Base-by-base conservation (phyloP, 345 rosid genomes). In the Populus tremula region DNA sequence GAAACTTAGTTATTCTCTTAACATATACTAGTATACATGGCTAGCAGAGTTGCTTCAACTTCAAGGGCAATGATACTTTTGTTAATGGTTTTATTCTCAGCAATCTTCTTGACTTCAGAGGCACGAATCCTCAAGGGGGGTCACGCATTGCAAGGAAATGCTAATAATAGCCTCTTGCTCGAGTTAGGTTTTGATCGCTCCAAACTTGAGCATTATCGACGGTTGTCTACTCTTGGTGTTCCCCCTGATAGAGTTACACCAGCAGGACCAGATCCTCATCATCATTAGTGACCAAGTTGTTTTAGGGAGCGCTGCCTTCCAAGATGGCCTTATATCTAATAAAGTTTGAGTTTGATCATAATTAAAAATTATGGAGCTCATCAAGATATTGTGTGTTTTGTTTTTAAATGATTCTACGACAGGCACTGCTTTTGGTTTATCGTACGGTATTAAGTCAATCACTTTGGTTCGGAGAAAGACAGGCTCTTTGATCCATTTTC, bases 231-330 rank as follows among this genome's bases (percentile, higher is more conserved):
- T 36, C 45, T 72, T 29, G n/a, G 10, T 16, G 20, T 4, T 0
- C 27, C 6, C 4, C 11, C 69, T 2, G 75, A 72, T 6, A 67
- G 80, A 59, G 70, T 79, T 36, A 76, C 77, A 16, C 86, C 83
- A 5, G 80, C 80, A 14, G 84, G 84, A 12, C 86, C 86, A 1
- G 86, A 86, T 50, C 79, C 77, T 67, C 86, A 76, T 5, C 87
- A 82, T 68, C 80, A 87, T 18, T 25, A 53, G 1, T 54, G 61
- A 54, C 11, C 25, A 20, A 21, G 61, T 21, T 53, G 23, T 53
- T 20, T 2, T 20, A 54, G 0, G 25, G 23, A 54, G 25, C 61
- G 8, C 61, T 6, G 21, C 23, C 61, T 54, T 54, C 56, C 47
- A 16, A 17, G 56, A 50, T 50, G 18, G 56, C 17, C 27, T 16